Evolutionary conservation across 257 asterid species (phyloP).

Genomic region (Paraleonurus japonicus): DNA sequence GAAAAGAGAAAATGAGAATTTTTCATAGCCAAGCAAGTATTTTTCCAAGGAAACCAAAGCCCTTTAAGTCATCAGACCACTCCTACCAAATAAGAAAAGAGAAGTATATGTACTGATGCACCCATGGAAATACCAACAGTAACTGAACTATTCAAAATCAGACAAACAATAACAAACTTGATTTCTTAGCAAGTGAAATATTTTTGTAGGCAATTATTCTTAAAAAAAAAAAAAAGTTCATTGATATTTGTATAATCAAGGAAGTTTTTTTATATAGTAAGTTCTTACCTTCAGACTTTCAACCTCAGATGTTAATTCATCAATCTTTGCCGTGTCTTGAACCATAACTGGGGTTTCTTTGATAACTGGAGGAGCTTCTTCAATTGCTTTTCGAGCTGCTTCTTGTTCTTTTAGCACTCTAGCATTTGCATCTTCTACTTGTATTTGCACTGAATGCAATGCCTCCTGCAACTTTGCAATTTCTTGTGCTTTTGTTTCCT

Average conservation of each 20-base stretch:
- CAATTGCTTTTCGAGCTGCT: constrained; percentile 90
- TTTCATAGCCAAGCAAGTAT: not conserved
- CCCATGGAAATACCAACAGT: constrained; percentile 6
- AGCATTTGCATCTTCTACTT: constrained; percentile 91
- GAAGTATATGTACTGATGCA: not conserved
- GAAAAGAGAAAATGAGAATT: not conserved
- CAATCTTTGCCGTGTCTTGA: constrained; percentile 82
- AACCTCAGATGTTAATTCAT: constrained; percentile 77
- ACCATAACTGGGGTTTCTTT: constrained; percentile 95
- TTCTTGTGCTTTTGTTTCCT: constrained; percentile 94
- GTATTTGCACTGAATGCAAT: constrained; percentile 67
- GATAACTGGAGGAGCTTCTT: constrained; percentile 95
- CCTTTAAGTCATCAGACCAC: constrained; percentile 3
- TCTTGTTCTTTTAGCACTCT: constrained; percentile 79
- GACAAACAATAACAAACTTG: constrained; percentile 13
- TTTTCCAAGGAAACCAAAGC: not conserved
- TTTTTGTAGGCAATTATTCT: constrained; percentile 3
- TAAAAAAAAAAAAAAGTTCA: not conserved
- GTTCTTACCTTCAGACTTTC: constrained; percentile 71
- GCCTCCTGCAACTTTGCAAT: constrained; percentile 80
- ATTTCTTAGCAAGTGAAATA: constrained; percentile 18
- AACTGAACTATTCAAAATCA: constrained; percentile 15
- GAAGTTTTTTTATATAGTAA: not conserved
- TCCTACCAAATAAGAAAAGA: not conserved
- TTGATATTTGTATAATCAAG: constrained; percentile 19